Base-by-base conservation (phyloP, 2,329 filamentous ascomycete species). In the Penicillium sp. region DNA sequence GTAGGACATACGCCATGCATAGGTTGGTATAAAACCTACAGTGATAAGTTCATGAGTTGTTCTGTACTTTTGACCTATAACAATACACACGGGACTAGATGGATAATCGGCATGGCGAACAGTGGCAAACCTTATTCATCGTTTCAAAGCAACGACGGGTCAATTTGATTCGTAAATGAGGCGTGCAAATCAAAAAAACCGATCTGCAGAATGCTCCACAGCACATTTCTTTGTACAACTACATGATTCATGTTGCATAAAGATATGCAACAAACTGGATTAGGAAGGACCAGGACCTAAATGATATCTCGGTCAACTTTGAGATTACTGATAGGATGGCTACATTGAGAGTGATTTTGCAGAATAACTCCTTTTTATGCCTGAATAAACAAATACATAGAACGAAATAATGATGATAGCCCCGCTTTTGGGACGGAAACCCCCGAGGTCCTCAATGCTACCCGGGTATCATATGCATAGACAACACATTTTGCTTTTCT, bases 381-480 rank as follows among this genome's bases (percentile, higher is more conserved):
- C 19, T 33, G 11, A 16, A 48, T 11, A 21, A 31, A 27, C 3
- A 22, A 26, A 22, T 26, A 44, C 19, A 31, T 47, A 31, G 13
- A 29, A 47, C 16, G n/a, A 47, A 19, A 21, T 31, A 22, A 22
- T n/a, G 26, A 27, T 13, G 16, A 19, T 21, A 47, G 47, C 24
- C 33, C 35, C 35, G 21, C 35, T 29, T 27, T 9, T 21, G 24
- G 21, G 33, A 31, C 5, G 11, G 6, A 24, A 29, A 44, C 48
- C 56, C 53, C 53, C 50, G 51, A 52, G 60, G 57, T 62, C 60
- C 57, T 54, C 57, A 60, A 52, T 55, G 51, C 55, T 48, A 60
- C 48, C 53, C 31, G 55, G 53, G 53, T 62, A 60, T 58, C 53
- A 53, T 60, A 54, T 60, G 52, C 50, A 58, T 45, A 8, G 44